phyloP scores from a whole-genome alignment of 805 yeast species.

The Kuraishia hungarica region DNA sequence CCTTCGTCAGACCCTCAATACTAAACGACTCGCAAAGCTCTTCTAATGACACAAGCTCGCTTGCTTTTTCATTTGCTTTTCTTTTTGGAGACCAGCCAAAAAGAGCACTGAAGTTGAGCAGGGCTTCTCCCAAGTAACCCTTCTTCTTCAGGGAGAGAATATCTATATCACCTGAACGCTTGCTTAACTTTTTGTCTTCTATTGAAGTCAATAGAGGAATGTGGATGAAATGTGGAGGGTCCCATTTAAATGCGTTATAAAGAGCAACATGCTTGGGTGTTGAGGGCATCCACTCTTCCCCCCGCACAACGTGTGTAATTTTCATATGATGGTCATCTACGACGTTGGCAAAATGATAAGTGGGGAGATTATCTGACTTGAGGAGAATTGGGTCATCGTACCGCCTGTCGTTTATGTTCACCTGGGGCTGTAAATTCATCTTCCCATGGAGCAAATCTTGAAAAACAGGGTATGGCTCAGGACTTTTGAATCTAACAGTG shows the following conservation, averaged over 20 bases:
- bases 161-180: conserved; percentile 77
- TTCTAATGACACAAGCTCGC: conserved; percentile 42
- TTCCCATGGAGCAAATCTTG: conserved; percentile 72
- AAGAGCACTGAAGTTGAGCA: conserved; percentile 78
- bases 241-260: conserved; percentile 82
- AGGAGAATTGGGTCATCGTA: conserved; percentile 85
- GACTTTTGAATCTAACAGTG: conserved; percentile 73
- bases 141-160: conserved; percentile 45
- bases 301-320: conserved; percentile 90
- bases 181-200: conserved; percentile 71
- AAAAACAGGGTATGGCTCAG: conserved; percentile 58
- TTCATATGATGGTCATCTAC: conserved; percentile 91
- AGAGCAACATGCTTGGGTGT: conserved; percentile 91
- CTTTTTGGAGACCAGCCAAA: conserved; percentile 93
- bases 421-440: conserved; percentile 71
- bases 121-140: conserved; percentile 80
- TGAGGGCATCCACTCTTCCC: conserved; percentile 96
- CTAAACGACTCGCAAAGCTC: conserved; percentile 51
- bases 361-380: conserved; percentile 93
- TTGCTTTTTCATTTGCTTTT: conserved; percentile 33
- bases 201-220: conserved; percentile 78
- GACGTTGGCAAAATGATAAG: conserved; percentile 94
- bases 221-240: conserved; percentile 74
- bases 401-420: conserved; percentile 58
- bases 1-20: conserved; percentile 73